Evolutionary conservation across 2,329 filamentous ascomycete species (phyloP).

Genomic region (Hirsutella minnesotensis): DNA sequence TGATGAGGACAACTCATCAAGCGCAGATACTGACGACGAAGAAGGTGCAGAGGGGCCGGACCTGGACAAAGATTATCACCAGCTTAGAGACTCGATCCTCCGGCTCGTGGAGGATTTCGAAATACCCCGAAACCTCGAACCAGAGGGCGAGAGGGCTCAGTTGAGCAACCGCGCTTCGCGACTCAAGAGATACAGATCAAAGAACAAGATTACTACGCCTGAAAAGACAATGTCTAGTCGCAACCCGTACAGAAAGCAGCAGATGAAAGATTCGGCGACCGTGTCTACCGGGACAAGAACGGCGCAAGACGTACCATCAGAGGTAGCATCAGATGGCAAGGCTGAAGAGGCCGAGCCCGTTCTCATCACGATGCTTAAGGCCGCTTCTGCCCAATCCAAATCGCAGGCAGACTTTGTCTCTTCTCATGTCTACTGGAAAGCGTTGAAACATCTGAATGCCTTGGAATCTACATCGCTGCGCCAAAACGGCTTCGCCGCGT

Average conservation of each 20-base stretch:
- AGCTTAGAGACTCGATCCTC: constrained; percentile 67
- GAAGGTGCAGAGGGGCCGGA: constrained; percentile 50
- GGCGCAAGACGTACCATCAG: constrained; percentile 3
- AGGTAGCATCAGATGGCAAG: constrained; percentile 6
- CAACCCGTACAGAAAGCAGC: constrained; percentile 41
- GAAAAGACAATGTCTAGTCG: constrained; percentile 41
- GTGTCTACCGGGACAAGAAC: neutral
- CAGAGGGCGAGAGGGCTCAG: constrained; percentile 45
- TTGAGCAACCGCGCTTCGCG: constrained; percentile 61
- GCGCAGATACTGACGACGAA: constrained; percentile 48
- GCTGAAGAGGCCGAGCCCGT: constrained; percentile 36
- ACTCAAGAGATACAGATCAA: constrained; percentile 47
- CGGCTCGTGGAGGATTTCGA: constrained; percentile 76
- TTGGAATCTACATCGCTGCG: constrained; percentile 49
- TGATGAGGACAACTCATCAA: constrained; percentile 52
- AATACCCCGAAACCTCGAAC: constrained; percentile 55
- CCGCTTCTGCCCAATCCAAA: constrained; percentile 65
- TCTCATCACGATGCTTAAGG: constrained; percentile 61
- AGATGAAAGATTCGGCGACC: constrained; percentile 1
- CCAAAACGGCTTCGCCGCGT: constrained; percentile 56
- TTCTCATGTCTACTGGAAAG: constrained; percentile 77
- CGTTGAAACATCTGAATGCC: constrained; percentile 59
- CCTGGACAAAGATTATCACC: constrained; percentile 68
- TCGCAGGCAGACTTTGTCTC: constrained; percentile 73
- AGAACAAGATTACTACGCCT: constrained; percentile 43